Conservation (phyloP, 108 stramenopile genomes). For the Chaetoceros muelleri region DNA sequence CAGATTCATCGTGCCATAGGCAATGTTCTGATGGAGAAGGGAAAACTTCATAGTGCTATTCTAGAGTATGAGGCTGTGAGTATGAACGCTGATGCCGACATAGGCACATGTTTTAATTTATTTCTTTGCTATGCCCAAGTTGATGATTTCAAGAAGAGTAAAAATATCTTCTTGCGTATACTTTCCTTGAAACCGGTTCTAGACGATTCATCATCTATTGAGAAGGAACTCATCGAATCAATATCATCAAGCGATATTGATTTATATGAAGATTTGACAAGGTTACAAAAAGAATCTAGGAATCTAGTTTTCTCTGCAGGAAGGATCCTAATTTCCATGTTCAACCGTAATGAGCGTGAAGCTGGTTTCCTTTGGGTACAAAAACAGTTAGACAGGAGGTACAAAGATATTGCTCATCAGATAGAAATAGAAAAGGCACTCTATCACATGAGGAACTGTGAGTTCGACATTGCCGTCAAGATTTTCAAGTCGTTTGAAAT, state of each 20-base stretch:
- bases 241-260: too few relatives aligned
- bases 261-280: conserved; percentile 4
- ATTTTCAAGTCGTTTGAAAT: conserved; percentile 69
- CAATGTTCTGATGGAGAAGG: conserved; percentile 14
- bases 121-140: not conserved
- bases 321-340: conserved; percentile 49
- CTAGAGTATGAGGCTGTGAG: not conserved
- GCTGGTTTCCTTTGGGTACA: conserved; percentile 71
- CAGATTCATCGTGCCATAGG: conserved; percentile 83
- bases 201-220: not conserved
- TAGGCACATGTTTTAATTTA: not conserved
- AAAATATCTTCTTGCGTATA: not conserved
- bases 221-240: not conserved
- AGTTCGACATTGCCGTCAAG: conserved; percentile 22
- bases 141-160: not conserved
- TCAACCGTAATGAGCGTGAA: conserved; percentile 39
- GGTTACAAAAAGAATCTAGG: not conserved
- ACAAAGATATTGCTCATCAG: conserved; percentile 45
- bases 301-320: conserved; percentile 51
- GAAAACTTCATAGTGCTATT: not conserved
- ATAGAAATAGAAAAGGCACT: conserved; percentile 65
- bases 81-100: not conserved
- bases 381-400: conserved; percentile 40
- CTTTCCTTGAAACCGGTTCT: not conserved
- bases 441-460: conserved; percentile 16